Base-by-base conservation (phyloP, 805 yeast species). In the Lipomyces mesembrius region DNA sequence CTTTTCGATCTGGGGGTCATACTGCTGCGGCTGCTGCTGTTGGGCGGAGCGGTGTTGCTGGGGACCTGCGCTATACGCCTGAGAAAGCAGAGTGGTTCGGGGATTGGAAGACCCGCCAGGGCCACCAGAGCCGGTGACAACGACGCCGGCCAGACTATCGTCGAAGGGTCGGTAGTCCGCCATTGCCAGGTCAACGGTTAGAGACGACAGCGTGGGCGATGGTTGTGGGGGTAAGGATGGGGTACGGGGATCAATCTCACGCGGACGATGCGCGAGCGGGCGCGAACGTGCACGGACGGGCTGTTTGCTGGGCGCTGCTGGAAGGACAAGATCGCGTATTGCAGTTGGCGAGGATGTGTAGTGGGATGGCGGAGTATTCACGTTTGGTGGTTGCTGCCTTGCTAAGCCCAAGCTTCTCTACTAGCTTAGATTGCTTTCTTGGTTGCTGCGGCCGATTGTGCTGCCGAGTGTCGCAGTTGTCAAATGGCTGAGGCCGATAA, bases 21-120 rank as follows among this genome's bases (percentile, higher is more conserved):
- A 70, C 74, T 20, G 77, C 75, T 39, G 75, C 57, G 14, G 77
- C 75, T 39, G 75, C 59, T 69, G 77, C 61, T 76, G 78, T 65
- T 73, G 68, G 58, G 66, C 65, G 53, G 57, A 63, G 53, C 70
- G 74, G 52, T 66, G 73, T 46, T 68, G 64, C 39, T 60, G 64
- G 4, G 17, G 22, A n/a, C 49, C 49, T 1, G 57, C 54, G 61
- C 64, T 49, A 49, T 63, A 60, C 29, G 59, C 60, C 17, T 58
- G 60, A 7, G 54, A 43, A 14, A 58, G 60, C 35, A 58, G 27
- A 1, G 60, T 58, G 9, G 63, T 39, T 39, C 58, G 59, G 60
- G 22, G 62, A 61, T 17, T 55, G 60, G 58, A 57, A 62, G 67
- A 27, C 53, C 25, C 63, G 60, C 54, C 32, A 58, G 55, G 60